phyloP scores from a whole-genome alignment of 106 monocot species.

The Phalaenopsis aphrodite region DNA sequence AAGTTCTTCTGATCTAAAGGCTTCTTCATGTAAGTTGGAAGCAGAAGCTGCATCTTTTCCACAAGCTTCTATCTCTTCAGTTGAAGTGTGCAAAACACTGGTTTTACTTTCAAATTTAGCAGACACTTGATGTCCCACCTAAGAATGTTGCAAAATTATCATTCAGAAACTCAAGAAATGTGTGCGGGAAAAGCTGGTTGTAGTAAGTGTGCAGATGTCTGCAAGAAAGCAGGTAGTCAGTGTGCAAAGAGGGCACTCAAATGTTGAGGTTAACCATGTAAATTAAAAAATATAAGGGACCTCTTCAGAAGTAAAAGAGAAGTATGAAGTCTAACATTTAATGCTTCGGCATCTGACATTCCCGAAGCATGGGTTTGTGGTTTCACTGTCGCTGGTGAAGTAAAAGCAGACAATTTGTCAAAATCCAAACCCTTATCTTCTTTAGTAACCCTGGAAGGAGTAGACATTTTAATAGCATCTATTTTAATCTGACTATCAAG shows the following conservation, averaged over 20 bases:
- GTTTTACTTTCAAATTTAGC: slow-evolving; percentile 2
- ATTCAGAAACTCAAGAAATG: slow-evolving; percentile 2
- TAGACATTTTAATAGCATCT: neutral
- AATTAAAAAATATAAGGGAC: neutral
- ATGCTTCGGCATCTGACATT: neutral
- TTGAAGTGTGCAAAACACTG: neutral
- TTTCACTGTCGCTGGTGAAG: neutral
- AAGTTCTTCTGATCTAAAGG: slow-evolving; percentile 7
- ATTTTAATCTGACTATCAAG: neutral
- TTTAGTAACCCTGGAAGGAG: neutral
- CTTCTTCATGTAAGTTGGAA: neutral
- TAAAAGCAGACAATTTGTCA: neutral
- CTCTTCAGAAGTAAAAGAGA: neutral
- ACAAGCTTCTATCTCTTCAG: neutral
- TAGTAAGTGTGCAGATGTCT: neutral
- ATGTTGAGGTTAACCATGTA: neutral
- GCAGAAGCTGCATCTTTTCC: neutral
- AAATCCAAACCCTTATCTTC: slow-evolving; percentile 10
- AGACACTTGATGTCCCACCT: slow-evolving; percentile 1
- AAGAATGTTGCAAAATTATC: slow-evolving; percentile 1
- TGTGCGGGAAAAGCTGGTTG: neutral
- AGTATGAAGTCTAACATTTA: neutral
- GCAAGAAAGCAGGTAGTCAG: neutral
- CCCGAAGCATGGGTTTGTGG: neutral
- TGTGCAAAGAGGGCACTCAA: neutral